Percentiles rank a stretch among this genome's conserved stretches.
Evolutionary conservation across 2,329 filamentous ascomycete genomes (phyloP).

Genomic region (Fusarium coicis): DNA sequence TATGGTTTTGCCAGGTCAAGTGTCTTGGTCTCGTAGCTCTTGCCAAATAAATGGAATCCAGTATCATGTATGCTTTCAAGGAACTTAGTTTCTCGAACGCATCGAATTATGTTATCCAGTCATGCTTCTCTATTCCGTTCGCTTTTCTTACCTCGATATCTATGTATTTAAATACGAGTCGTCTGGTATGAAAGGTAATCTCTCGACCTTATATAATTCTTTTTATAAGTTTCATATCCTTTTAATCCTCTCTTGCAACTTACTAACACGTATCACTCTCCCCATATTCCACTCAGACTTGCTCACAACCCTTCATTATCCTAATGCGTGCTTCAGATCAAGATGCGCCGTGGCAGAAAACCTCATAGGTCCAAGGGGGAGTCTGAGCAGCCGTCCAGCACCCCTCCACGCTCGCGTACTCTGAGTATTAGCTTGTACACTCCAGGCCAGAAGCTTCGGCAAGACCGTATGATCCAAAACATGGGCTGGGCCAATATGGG

Average conservation of each 20-base stretch:
- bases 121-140: rapidly evolving
- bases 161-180: background rate
- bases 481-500: background rate
- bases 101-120: rapidly evolving
- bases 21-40: too few relatives aligned
- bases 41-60: rapidly evolving
- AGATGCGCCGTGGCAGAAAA: background rate
- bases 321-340: rapidly evolving
- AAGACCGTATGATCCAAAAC: background rate
- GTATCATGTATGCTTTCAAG: background rate
- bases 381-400: background rate
- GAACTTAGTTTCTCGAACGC: rapidly evolving
- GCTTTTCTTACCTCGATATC: rapidly evolving
- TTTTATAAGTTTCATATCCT: rapidly evolving
- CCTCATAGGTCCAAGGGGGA: background rate
- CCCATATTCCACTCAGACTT: rapidly evolving
- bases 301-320: rapidly evolving
- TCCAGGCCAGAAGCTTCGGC: background rate
- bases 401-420: background rate
- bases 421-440: background rate
- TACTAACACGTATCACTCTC: background rate
- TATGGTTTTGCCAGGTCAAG: rapidly evolving
- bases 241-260: background rate
- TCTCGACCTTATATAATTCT: too few relatives aligned
- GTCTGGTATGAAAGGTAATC: rapidly evolving